phyloP scores from a whole-genome alignment of 1,139 yeast genomes.

The Yamadazyma triangularis region DNA sequence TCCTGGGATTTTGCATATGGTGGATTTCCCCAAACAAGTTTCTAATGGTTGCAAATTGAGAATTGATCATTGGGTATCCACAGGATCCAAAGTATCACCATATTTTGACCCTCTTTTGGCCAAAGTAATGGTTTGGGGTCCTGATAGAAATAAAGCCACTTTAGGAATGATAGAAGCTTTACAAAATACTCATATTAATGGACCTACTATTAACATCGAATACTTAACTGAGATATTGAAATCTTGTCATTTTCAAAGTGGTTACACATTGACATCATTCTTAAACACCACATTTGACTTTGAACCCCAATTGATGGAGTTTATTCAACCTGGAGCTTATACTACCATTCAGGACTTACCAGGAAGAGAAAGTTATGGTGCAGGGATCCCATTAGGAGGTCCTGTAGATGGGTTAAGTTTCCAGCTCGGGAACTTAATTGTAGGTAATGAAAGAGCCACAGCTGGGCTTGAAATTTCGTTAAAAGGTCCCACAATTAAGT shows the following conservation, averaged over 20 bases:
- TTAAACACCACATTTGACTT: constrained; percentile 17
- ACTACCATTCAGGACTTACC: constrained; percentile 32
- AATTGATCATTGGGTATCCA: constrained; percentile 32
- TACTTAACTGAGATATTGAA: constrained; percentile 21
- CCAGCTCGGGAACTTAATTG: constrained; percentile 28
- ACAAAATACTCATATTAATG: constrained; percentile 18
- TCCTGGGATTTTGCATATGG: constrained; percentile 30
- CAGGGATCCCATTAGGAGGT: constrained; percentile 30
- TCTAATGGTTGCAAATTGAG: constrained; percentile 17
- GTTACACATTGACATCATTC: constrained; percentile 25
- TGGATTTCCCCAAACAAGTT: constrained; percentile 12
- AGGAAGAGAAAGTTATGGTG: constrained; percentile 19
- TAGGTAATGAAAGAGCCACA: constrained; percentile 19
- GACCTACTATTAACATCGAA: constrained; percentile 29
- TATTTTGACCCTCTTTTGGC: constrained; percentile 35
- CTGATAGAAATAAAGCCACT: constrained; percentile 17
- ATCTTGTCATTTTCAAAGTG: constrained; percentile 15
- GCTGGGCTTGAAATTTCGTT: constrained; percentile 27
- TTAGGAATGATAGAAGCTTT: constrained; percentile 21
- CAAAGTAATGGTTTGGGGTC: constrained; percentile 32
- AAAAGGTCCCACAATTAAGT: constrained; percentile 25
- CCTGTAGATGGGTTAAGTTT: constrained; percentile 27
- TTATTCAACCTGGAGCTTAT: constrained; percentile 26
- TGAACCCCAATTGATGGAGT: constrained; percentile 23
- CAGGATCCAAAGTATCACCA: constrained; percentile 31